Evolutionary conservation across 2,329 filamentous ascomycete species (phyloP).

Genomic region (Davidsoniella australis): DNA sequence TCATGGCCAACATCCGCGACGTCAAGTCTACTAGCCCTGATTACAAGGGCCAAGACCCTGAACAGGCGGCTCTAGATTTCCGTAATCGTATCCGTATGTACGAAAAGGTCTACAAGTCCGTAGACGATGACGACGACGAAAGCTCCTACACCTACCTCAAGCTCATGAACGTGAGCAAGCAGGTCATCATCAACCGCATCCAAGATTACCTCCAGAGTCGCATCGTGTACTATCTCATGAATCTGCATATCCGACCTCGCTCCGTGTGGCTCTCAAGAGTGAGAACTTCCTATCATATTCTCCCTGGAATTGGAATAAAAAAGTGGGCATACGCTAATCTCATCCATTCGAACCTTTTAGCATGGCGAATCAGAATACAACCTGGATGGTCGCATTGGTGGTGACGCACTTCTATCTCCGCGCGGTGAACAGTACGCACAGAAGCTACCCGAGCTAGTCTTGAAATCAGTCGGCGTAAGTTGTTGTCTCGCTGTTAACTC

Average conservation of each 20-base stretch:
- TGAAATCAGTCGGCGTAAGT: conserved; percentile 69
- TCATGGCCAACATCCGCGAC: conserved; percentile 95
- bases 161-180: conserved; percentile 87
- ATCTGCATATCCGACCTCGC: conserved; percentile 88
- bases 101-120: conserved; percentile 88
- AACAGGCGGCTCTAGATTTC: conserved; percentile 80
- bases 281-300: conserved; percentile 21
- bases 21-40: conserved; percentile 95
- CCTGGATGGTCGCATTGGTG: conserved; percentile 76
- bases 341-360: conserved; percentile 24
- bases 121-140: conserved; percentile 67
- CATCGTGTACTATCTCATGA: conserved; percentile 96
- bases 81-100: conserved; percentile 90
- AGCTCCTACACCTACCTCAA: conserved; percentile 85
- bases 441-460: conserved; percentile 69
- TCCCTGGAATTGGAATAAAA: neutral
- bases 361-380: conserved; percentile 94
- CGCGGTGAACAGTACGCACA: conserved; percentile 77
- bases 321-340: neutral
- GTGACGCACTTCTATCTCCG: conserved; percentile 71
- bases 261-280: conserved; percentile 93
- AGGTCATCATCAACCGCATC: conserved; percentile 96
- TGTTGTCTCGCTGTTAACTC: neutral
- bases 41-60: conserved; percentile 85
- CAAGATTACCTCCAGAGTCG: conserved; percentile 92